These are phyloP conservation scores for Helianthus annuus DNA, from an alignment of 129 eudicot species.

Conservation along the genomic window DNA sequence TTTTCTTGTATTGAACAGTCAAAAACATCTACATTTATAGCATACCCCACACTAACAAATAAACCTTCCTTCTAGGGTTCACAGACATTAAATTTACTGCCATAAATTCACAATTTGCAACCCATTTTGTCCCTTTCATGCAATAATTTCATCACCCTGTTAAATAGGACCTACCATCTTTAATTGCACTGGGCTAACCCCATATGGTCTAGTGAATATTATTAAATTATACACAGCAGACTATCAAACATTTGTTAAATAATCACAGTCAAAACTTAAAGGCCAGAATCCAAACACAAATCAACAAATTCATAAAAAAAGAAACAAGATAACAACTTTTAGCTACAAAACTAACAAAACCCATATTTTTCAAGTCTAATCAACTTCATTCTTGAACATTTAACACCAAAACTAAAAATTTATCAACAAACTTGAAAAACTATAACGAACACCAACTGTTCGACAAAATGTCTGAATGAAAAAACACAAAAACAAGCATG, in stretches of 20 bases:
- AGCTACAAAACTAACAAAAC: too few species aligned
- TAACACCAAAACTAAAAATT: not conserved
- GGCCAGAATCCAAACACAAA: not conserved
- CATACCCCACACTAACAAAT: not conserved
- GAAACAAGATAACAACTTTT: too few species aligned
- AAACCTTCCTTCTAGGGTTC: constrained; percentile 5
- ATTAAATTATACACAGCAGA: not conserved
- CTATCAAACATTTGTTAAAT: not conserved
- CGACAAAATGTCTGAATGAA: constrained; percentile 7
- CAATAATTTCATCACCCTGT: constrained; percentile 8
- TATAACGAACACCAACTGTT: constrained; percentile 27
- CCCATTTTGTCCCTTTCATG: constrained; percentile 17
- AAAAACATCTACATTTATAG: not conserved
- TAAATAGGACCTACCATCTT: constrained; percentile 10
- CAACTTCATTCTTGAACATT: not conserved
- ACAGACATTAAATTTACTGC: constrained; percentile 3
- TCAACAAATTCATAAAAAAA: constrained; percentile 1
- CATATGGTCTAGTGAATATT: not conserved
- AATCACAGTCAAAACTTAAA: not conserved
- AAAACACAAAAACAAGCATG: not conserved
- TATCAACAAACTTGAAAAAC: not conserved
- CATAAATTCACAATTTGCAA: constrained; percentile 6
- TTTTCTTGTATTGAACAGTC: not conserved
- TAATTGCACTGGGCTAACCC: not conserved
- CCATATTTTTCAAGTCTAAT: not conserved